Percentiles rank a stretch among this genome's conserved stretches.
Evolutionary conservation across 805 yeast genomes (phyloP).

Genomic region (Saturnispora dispora): DNA sequence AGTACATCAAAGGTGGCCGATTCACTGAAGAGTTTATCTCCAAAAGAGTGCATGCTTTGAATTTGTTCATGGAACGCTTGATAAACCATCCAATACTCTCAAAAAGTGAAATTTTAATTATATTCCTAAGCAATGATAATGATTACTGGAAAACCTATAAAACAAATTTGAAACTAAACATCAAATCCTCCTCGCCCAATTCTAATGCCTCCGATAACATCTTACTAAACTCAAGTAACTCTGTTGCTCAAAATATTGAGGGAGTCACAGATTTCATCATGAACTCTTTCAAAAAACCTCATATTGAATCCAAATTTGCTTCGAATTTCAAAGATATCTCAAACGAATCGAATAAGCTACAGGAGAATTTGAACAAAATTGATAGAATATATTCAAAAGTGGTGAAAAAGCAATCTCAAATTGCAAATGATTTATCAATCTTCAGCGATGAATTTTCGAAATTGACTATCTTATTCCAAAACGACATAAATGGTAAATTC

Average conservation of each 20-base stretch:
- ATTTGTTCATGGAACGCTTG: conserved; percentile 64
- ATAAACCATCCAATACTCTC: conserved; percentile 66
- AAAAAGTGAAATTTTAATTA: conserved; percentile 58
- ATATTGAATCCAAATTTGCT: conserved; percentile 42
- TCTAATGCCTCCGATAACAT: background rate
- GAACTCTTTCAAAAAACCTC: conserved; percentile 83
- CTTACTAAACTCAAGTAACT: conserved; percentile 11
- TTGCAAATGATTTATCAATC: conserved; percentile 63
- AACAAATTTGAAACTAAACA: conserved; percentile 32
- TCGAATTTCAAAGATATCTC: conserved; percentile 76
- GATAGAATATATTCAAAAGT: conserved; percentile 72
- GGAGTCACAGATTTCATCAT: conserved; percentile 83
- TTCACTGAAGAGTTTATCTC: conserved; percentile 77
- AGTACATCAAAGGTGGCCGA: conserved; percentile 89
- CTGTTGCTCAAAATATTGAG: conserved; percentile 37
- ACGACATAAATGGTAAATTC: conserved; percentile 27
- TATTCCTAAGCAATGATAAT: conserved; percentile 53
- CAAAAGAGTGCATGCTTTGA: conserved; percentile 72
- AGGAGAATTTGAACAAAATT: conserved; percentile 70
- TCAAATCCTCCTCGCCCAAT: conserved; percentile 5
- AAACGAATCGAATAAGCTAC: conserved; percentile 74
- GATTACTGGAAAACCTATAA: conserved; percentile 58
- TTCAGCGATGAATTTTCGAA: conserved; percentile 63
- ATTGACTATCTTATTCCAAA: conserved; percentile 36
- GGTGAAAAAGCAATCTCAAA: conserved; percentile 60